These are phyloP conservation scores for Sequoia sempervirens DNA, from an alignment of 75 land plant genomes.

Conservation along the genomic window DNA sequence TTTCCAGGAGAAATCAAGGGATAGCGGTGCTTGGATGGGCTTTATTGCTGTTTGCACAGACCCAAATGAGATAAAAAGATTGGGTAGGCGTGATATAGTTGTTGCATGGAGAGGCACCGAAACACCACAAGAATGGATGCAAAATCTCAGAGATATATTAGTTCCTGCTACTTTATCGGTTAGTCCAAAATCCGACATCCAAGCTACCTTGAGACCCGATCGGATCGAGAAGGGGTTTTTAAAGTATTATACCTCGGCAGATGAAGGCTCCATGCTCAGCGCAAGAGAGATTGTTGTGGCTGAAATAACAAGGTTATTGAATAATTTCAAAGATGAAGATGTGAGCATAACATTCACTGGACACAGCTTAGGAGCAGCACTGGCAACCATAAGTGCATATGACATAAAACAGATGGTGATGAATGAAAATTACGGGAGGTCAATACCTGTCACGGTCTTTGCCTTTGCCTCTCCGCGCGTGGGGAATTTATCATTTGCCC, in stretches of 20 bases:
- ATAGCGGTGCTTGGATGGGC: no score
- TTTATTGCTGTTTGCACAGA: no score
- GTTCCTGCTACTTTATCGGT: no score
- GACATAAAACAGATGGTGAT: constrained; percentile 11
- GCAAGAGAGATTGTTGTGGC: constrained; percentile 15
- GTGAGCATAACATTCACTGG: constrained; percentile 28
- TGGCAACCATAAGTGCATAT: constrained; percentile 21
- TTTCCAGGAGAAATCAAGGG: not conserved
- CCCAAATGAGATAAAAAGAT: no score
- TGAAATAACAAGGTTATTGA: constrained; percentile 18
- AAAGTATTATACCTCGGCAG: constrained; percentile 13
- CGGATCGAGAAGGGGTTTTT: not conserved
- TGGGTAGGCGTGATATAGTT: no score
- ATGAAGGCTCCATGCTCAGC: constrained; percentile 10
- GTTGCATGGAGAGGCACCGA: no score
- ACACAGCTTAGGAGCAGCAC: not conserved
- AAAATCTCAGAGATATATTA: no score
- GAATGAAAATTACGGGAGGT: no score
- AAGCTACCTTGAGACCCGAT: not conserved
- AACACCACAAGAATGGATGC: no score
- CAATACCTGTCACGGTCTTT: no score
- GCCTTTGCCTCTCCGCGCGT: no score
- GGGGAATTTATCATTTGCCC: no score
- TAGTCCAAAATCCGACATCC: not conserved
- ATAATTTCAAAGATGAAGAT: constrained; percentile 18